Conservation (phyloP, 345 rosid species). For the thale cress (Arabidopsis thaliana) region TAIR10.1 NC_003075.7:596001-596500, state of each 20-base stretch:
- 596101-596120: not conserved
- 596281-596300: not conserved
- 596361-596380: slow-evolving; percentile 28
- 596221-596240: slow-evolving; percentile 28
- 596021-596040: not conserved
- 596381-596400: slow-evolving; percentile 28
- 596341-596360: not conserved
- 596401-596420: not conserved
- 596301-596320: slow-evolving; percentile 11
- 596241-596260: not conserved
- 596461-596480: no score
- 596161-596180: not conserved
- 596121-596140: not conserved
- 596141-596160: slow-evolving; percentile 10
- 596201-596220: slow-evolving; percentile 7
- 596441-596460: slow-evolving; percentile 17
- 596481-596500: no score
- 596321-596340: no score
- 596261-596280: slow-evolving; percentile 16
- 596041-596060: not conserved
- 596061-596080: not conserved
- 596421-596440: not conserved
- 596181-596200: not conserved
- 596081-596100: not conserved
- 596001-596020: not conserved